Conservation (phyloP, 83 land plant genomes). For the Picea engelmannii region DNA sequence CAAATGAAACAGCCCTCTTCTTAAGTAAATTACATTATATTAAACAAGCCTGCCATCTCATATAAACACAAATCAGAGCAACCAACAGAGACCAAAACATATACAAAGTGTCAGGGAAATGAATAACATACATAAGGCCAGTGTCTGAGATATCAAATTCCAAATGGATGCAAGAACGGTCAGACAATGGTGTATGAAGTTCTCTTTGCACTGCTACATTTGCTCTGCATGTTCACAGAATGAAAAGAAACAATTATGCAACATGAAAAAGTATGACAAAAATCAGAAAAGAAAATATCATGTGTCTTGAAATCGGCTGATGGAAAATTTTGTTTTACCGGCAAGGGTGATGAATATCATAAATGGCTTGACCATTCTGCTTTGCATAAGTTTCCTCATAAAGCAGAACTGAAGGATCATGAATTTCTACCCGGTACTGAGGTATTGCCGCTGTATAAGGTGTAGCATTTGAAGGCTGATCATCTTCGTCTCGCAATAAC, state of each 20-base stretch:
- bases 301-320: neutral
- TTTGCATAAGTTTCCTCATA: constrained; percentile 35
- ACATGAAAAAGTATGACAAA: neutral
- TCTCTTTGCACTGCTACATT: constrained; percentile 73
- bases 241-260: neutral
- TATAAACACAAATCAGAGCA: neutral
- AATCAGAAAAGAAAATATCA: neutral
- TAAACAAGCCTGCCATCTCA: too few species aligned
- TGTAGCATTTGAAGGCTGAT: constrained; percentile 44
- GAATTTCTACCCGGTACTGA: constrained; percentile 77
- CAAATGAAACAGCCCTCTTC: neutral
- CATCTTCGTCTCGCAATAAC: constrained; percentile 76
- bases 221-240: constrained; percentile 36
- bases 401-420: constrained; percentile 32
- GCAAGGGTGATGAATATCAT: constrained; percentile 91
- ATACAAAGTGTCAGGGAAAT: neutral
- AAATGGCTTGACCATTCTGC: constrained; percentile 64
- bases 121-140: constrained; percentile 56
- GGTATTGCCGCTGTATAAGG: constrained; percentile 90
- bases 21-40: neutral
- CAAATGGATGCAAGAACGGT: constrained; percentile 82
- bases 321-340: constrained; percentile 33
- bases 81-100: neutral
- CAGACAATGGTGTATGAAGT: constrained; percentile 76
- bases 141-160: constrained; percentile 83